These are phyloP conservation scores for Aspergillus amoenus DNA, from an alignment of 2,329 filamentous ascomycete species.

Conservation along the genomic window DNA sequence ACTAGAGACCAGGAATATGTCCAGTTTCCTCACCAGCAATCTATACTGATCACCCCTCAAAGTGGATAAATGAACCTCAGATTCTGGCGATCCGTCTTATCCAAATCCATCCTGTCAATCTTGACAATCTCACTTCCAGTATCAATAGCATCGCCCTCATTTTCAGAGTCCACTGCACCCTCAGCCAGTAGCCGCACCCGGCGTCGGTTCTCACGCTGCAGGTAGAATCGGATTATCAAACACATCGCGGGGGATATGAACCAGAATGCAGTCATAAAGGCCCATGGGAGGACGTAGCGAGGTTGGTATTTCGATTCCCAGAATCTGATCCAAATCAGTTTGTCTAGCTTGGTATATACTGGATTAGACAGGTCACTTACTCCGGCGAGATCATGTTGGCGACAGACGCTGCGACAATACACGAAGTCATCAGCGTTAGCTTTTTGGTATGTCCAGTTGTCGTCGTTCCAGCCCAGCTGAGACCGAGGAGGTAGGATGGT, in stretches of 20 bases:
- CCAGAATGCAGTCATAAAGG: background rate
- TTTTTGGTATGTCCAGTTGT: background rate
- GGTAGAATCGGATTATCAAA: background rate
- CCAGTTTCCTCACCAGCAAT: too few species aligned
- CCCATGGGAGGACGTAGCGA: background rate
- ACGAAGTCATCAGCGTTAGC: background rate
- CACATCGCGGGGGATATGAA: background rate
- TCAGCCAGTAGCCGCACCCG: background rate
- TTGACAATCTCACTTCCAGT: background rate
- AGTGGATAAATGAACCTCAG: background rate
- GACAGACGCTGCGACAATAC: background rate
- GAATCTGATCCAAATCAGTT: background rate
- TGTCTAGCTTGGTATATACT: too few species aligned
- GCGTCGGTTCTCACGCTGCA: background rate
- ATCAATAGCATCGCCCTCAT: background rate
- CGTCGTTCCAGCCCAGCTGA: background rate
- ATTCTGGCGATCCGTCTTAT: background rate
- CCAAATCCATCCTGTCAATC: background rate
- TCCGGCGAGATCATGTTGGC: background rate
- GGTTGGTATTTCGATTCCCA: background rate
- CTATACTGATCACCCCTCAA: too few species aligned
- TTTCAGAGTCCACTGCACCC: background rate
- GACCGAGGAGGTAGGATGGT: background rate
- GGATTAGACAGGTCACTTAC: background rate
- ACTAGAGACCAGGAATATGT: too few species aligned